Evolutionary conservation across 1,139 yeast genomes (phyloP), one percentile per base, ranked within the genome.

Genomic region (Wickerhamiella infanticola): DNA sequence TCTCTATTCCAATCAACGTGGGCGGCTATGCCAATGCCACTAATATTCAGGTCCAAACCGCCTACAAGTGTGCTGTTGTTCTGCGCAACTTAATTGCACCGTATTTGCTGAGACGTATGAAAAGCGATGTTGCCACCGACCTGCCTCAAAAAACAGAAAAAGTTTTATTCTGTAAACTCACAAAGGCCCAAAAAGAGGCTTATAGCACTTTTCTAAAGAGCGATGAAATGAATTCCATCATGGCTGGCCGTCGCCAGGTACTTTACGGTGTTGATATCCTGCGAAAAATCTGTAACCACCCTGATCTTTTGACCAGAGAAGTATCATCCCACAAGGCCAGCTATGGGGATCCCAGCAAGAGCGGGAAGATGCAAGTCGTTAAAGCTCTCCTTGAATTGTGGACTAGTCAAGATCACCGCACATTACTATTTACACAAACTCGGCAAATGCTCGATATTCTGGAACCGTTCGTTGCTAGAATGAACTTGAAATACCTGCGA

Each of bases 1-100:
- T 90, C 61, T 81, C 95, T 1, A 70, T 80, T 3, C 99, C 98
- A 0, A 93, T 90, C 39, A 88, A 86, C 57, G 74, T 84, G 63
- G 99, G 98, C n/a, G 99, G 99, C 0, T 90, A 93, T 63, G 95
- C 98, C 2, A 90, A 90, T 65, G 98, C 98, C 0, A 79, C 94
- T 1, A 90, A 90, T 61, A 76, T 90, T 3, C 97, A 93, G 59
- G 97, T 93, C 0, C 97, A 90, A 59, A 81, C 97, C 0, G 96
- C 97, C 1, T 88, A 83, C 59, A 86, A 86, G 60, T 90, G 97
- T 67, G 98, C 98, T 0, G 94, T 88, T 6, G 81, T 90, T 1
- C 64, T 90, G 44, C 70, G 95, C 46, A 95, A 90, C 55, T 64
- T 90, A 54, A 85, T 90, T 6, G 77, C 95, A 1, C 98, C 98